Percentiles rank a stretch among this genome's conserved stretches.
Evolutionary conservation across 148 eudicot genomes (phyloP).

Genomic region (Talinum fruticosum): DNA sequence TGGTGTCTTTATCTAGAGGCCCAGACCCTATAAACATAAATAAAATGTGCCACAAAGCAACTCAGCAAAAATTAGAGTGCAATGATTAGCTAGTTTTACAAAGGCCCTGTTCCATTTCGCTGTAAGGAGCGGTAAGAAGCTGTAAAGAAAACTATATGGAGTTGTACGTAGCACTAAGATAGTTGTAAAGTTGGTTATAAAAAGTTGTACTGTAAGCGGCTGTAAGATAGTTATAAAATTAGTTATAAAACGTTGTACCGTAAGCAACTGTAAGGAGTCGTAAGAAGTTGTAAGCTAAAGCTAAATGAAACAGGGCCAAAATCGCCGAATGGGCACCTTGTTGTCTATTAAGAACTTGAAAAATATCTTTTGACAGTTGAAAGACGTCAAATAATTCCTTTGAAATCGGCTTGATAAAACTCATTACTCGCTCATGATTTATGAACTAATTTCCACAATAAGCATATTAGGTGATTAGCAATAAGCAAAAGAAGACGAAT

Average conservation of each 20-base stretch:
- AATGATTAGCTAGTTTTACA: background rate
- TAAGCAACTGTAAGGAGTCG: too few relatives aligned
- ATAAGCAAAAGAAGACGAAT: background rate
- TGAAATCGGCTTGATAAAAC: background rate
- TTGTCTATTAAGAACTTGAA: background rate
- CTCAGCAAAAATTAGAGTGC: background rate
- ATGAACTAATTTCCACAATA: background rate
- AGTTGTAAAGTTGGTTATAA: too few relatives aligned
- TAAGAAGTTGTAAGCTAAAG: too few relatives aligned
- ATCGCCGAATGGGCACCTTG: too few relatives aligned
- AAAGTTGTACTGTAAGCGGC: too few relatives aligned
- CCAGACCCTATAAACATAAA: background rate
- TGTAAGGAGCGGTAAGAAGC: too few relatives aligned
- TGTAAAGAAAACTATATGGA: too few relatives aligned
- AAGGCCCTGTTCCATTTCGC: too few relatives aligned
- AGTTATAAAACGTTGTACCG: too few relatives aligned
- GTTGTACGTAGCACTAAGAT: too few relatives aligned
- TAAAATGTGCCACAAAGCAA: background rate
- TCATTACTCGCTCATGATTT: background rate
- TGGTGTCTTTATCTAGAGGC: background rate
- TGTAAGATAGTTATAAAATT: too few relatives aligned
- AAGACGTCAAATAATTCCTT: background rate
- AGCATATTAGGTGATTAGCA: background rate
- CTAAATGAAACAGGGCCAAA: too few relatives aligned
- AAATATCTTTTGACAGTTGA: background rate